Percentiles rank a stretch among this genome's conserved stretches.
These are phyloP conservation scores for Scheffersomyces cryptocercus DNA, from an alignment of 1,139 yeast genomes.

Conservation along the genomic window DNA sequence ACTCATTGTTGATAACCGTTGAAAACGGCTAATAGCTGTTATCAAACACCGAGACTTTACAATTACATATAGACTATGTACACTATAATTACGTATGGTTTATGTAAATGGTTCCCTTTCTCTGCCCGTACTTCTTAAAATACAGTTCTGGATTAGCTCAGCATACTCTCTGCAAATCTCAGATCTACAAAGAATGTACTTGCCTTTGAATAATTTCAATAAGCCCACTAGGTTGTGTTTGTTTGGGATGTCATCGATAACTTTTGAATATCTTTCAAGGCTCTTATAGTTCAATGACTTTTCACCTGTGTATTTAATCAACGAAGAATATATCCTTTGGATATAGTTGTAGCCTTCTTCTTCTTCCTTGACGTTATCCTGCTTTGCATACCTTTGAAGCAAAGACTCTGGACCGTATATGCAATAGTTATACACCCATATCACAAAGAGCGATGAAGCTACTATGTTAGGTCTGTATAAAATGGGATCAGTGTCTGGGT, in stretches of 20 bases:
- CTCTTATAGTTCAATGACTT: background rate
- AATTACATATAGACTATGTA: background rate
- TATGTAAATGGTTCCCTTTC: constrained; percentile 6
- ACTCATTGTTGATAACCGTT: background rate
- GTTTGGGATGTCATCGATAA: constrained; percentile 23
- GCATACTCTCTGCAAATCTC: constrained; percentile 58
- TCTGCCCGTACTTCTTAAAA: constrained; percentile 55
- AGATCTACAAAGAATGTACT: constrained; percentile 45
- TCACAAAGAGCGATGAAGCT: constrained; percentile 49
- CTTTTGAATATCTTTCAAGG: background rate
- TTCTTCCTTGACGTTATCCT: constrained; percentile 10
- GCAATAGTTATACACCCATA: constrained; percentile 58
- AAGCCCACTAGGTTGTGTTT: constrained; percentile 53
- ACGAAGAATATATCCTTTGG: background rate
- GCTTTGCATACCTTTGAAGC: constrained; percentile 9
- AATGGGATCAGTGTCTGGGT: constrained; percentile 52
- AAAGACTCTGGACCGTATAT: constrained; percentile 56
- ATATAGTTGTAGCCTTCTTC: constrained; percentile 35
- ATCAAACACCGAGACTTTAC: background rate
- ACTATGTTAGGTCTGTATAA: constrained; percentile 56
- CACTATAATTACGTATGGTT: background rate
- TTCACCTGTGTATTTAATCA: background rate
- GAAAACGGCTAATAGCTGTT: background rate
- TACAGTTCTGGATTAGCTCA: constrained; percentile 52
- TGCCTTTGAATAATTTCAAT: constrained; percentile 35